A percentile compares a stretch with the other conserved stretches of the same genome.
Evolutionary conservation across 148 eudicot species (phyloP).

Genomic region (Chenopodium formosanum): DNA sequence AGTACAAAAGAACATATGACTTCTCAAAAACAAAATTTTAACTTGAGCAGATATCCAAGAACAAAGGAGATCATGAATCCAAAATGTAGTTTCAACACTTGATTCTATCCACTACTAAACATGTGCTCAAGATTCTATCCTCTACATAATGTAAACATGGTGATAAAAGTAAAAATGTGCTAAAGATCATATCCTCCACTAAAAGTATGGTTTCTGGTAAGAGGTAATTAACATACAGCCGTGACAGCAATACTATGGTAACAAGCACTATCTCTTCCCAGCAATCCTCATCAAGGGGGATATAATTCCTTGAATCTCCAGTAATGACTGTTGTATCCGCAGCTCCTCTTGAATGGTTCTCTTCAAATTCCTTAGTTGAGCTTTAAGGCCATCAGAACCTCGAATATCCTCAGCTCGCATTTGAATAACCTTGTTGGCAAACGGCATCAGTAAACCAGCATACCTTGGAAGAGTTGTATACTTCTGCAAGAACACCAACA

Average conservation of each 20-base stretch:
- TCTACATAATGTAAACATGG: too few relatives aligned
- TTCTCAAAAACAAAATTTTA: neutral
- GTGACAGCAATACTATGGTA: neutral
- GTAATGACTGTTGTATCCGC: constrained; percentile 64
- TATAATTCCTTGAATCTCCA: constrained; percentile 84
- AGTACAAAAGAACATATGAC: neutral
- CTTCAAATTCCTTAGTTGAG: constrained; percentile 63
- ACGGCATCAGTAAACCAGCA: constrained; percentile 59
- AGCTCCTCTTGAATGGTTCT: constrained; percentile 77
- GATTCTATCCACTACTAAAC: neutral
- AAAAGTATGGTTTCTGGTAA: neutral
- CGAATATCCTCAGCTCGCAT: constrained; percentile 69
- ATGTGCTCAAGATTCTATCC: too few relatives aligned
- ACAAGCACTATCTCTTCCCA: constrained; percentile 51
- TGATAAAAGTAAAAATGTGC: neutral
- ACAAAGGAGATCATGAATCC: constrained; percentile 10
- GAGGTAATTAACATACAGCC: constrained; percentile 11
- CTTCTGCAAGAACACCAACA: constrained; percentile 66
- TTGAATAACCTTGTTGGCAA: constrained; percentile 73
- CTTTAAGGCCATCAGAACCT: constrained; percentile 44
- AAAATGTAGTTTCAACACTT: neutral
- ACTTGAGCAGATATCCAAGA: constrained; percentile 8
- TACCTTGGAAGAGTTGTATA: constrained; percentile 67
- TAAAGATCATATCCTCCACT: constrained; percentile 13
- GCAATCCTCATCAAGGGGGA: constrained; percentile 85